Percentiles rank a stretch among this genome's conserved stretches.
Conservation (phyloP, 2,329 filamentous ascomycete species). For the Mariannaea elegans region DNA sequence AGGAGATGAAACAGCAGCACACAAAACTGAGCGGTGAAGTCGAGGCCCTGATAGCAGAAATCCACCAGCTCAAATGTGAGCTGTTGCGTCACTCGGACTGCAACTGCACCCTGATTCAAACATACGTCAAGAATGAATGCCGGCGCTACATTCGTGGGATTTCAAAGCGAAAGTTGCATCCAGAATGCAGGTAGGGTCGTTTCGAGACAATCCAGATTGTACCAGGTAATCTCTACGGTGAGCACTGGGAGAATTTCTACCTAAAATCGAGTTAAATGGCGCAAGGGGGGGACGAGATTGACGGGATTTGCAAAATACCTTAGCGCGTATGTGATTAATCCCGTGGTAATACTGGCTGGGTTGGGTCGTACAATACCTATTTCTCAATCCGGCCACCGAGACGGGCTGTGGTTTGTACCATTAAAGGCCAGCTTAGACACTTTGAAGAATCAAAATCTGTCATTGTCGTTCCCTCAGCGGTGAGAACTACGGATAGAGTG, state of each 20-base stretch:
- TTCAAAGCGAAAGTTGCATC: not conserved
- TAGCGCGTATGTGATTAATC: not conserved
- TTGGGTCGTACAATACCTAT: not conserved
- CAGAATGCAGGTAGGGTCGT: not conserved
- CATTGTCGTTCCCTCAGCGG: too few relatives aligned
- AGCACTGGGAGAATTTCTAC: not conserved
- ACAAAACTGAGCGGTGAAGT: slow-evolving; percentile 9
- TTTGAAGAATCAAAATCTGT: too few relatives aligned
- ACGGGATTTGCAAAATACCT: not conserved
- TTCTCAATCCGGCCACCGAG: too few relatives aligned
- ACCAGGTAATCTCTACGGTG: not conserved
- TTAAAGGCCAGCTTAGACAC: too few relatives aligned
- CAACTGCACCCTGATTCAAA: slow-evolving; percentile 23
- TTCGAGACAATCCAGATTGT: not conserved
- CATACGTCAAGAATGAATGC: slow-evolving; percentile 18
- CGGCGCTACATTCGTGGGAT: slow-evolving; percentile 10
- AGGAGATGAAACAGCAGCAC: slow-evolving; percentile 15
- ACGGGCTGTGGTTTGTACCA: too few relatives aligned
- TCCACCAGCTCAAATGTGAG: slow-evolving; percentile 23
- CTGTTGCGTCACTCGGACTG: slow-evolving; percentile 22
- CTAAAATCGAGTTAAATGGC: not conserved
- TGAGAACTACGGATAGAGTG: too few relatives aligned
- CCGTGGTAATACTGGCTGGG: not conserved
- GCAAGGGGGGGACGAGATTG: not conserved
- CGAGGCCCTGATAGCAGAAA: slow-evolving; percentile 14